phyloP scores from a whole-genome alignment of 306 rosid species.

The Boehmeria nivea region DNA sequence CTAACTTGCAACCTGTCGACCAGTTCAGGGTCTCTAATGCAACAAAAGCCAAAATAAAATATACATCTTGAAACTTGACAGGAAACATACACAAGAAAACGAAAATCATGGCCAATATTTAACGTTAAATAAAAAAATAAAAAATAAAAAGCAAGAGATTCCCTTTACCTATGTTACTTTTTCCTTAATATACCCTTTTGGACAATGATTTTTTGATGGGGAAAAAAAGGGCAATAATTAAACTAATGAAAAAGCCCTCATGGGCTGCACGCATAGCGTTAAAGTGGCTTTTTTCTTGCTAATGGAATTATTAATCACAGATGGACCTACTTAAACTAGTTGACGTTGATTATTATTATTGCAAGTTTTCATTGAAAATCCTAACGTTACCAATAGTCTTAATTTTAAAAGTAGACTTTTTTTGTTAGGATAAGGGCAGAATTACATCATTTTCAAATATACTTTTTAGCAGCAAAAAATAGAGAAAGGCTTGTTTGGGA shows the following conservation, averaged over 20 bases:
- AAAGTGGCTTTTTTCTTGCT: constrained; percentile 26
- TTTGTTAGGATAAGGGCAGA: too few species aligned
- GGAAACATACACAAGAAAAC: too few species aligned
- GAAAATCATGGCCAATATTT: constrained; percentile 10
- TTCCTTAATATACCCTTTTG: neutral
- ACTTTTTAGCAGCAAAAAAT: too few species aligned
- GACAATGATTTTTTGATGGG: neutral
- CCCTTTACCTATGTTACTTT: constrained; percentile 19
- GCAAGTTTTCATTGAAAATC: too few species aligned
- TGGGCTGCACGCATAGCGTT: neutral
- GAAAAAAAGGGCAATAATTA: constrained; percentile 4
- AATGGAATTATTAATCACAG: constrained; percentile 15
- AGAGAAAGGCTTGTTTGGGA: too few species aligned
- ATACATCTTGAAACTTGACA: too few species aligned
- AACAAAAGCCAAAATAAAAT: too few species aligned
- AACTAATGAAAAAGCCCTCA: constrained; percentile 11
- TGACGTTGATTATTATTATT: constrained; percentile 2
- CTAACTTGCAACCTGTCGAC: too few species aligned
- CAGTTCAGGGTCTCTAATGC: too few species aligned
- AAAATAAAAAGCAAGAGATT: constrained; percentile 22
- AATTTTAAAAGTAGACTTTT: too few species aligned
- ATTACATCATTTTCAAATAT: too few species aligned
- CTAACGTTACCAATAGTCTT: too few species aligned
- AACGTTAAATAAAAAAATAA: neutral
- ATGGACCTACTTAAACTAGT: constrained; percentile 16